Base-by-base conservation (phyloP, 345 rosid genomes). In the Clarkia xantiana region DNA sequence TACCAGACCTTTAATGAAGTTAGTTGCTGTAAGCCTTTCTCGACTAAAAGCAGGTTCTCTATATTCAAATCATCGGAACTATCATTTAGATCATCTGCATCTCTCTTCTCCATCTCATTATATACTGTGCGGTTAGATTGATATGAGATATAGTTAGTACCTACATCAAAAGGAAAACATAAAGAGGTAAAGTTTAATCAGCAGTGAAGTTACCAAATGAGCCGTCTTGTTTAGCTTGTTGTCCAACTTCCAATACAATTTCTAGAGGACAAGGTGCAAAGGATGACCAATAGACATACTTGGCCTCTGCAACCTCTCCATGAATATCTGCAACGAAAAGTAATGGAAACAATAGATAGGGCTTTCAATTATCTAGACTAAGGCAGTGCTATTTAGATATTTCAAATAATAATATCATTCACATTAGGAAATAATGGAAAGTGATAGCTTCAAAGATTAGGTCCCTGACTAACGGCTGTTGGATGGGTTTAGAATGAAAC, bases 241-340 rank as follows among this genome's bases (percentile, higher is more conserved):
- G 68, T 65, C 95, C 94, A 3, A 94, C 87, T 8, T 76, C 76
- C 43, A 80, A 45, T 52, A 89, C 94, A 58, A 80, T 63, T 61
- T 89, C 91, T 58, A 58, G 52, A 6, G 97, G 88, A 65, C 74
- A 82, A 52, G 95, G 97, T 39, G 97, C 94, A 69, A 82, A 79
- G 25, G 95, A 78, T 65, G 95, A 80, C 97, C 97, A 89, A 62
- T 82, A 79, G 22, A 72, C 83, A 22, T 71, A 51, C 54, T 74
- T 89, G 43, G 79, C 83, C 58, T 65, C 49, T 8, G 97, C 94
- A 36, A 89, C 72, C 53, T 89, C 97, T 10, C 74, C 67, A 54
- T 76, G 84, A 48, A 85, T 76, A 13, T 85, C 97, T 89, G 83
- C 56, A 44, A 69, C 55, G 36, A 29, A 29, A 29, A 29, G 8